Base-by-base conservation (phyloP, 2,329 filamentous ascomycete species). In the Aciculosporium take region DNA sequence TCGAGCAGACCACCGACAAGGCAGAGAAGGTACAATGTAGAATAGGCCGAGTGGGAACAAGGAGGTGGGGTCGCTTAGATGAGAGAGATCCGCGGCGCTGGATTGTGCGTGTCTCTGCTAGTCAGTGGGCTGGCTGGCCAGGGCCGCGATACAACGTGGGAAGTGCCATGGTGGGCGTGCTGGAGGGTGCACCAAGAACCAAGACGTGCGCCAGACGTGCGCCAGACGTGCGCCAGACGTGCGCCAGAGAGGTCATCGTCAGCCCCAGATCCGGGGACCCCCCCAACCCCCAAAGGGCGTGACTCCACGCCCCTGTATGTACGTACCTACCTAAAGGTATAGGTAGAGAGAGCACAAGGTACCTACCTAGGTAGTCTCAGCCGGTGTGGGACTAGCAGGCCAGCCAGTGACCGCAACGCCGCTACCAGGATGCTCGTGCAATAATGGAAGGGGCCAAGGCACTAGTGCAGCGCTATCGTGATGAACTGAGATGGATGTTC, bases 51-150 rank as follows among this genome's bases (percentile, higher is more conserved):
- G 35, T 49, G 50, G 55, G 50, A n/a, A n/a, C n/a, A n/a, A n/a
- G n/a, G 20, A 24, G 18, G 43, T 40, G 24, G 24, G 35, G 24
- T 21, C 37, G 27, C 39, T 24, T 24, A 45, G 43, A 45, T 45
- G 43, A 51, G 45, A 51, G 46, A 55, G 54, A 57, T 50, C 52
- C 54, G 51, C 52, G 48, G 52, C 50, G 53, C 53, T 58, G 54
- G 55, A 58, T 56, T 58, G 54, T 48, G 51, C 49, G 50, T 31
- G 28, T 27, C 4, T n/a, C 23, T 33, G 46, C 52, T 56, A 55
- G 48, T 45, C 47, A 54, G 48, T 40, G 48, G 41, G 45, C 41
- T 23, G 10, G 18, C 37, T 27, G 38, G 45, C 45, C 42, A 45
- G 45, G 38, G 41, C 37, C 42, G 44, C 45, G 47, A 45, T 46